Evolutionary conservation across 2,329 filamentous ascomycete species (phyloP).

Genomic region (Sporothrix inflata): DNA sequence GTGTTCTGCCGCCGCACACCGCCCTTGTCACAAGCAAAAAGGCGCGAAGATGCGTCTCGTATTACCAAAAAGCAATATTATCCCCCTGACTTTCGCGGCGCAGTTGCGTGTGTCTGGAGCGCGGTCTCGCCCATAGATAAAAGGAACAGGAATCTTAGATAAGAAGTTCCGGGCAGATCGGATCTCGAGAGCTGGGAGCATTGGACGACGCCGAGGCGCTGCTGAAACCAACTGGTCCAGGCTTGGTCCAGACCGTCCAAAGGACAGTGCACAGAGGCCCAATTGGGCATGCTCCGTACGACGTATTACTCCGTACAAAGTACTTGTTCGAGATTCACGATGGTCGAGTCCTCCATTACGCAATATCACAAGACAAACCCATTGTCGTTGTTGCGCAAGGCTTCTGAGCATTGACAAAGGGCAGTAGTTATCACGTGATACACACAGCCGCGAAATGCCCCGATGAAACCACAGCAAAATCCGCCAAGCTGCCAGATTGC

Average conservation of each 20-base stretch:
- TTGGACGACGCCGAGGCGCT: neutral
- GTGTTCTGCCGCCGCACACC: conserved; percentile 22
- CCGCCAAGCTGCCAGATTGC: neutral
- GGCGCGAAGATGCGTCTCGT: conserved; percentile 4
- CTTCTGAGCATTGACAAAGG: neutral
- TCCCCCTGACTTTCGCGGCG: conserved; percentile 1
- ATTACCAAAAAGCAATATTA: neutral
- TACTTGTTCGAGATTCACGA: neutral
- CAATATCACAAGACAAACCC: conserved; percentile 1
- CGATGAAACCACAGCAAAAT: neutral
- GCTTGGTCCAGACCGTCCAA: neutral
- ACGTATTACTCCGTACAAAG: too few species aligned
- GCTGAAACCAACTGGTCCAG: neutral
- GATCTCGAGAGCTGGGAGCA: neutral
- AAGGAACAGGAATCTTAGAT: neutral
- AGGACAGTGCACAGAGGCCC: neutral
- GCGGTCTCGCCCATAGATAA: conserved; percentile 19
- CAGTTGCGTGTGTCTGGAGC: neutral
- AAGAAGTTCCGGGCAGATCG: neutral
- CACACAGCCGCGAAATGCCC: neutral
- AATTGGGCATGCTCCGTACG: neutral
- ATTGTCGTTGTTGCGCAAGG: neutral
- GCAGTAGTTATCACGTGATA: neutral
- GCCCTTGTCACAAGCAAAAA: conserved; percentile 30
- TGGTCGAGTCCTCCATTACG: neutral